Evolutionary conservation across 192 early-diverging fungal genomes (phyloP).

Genomic region (Spinellus fusiger): DNA sequence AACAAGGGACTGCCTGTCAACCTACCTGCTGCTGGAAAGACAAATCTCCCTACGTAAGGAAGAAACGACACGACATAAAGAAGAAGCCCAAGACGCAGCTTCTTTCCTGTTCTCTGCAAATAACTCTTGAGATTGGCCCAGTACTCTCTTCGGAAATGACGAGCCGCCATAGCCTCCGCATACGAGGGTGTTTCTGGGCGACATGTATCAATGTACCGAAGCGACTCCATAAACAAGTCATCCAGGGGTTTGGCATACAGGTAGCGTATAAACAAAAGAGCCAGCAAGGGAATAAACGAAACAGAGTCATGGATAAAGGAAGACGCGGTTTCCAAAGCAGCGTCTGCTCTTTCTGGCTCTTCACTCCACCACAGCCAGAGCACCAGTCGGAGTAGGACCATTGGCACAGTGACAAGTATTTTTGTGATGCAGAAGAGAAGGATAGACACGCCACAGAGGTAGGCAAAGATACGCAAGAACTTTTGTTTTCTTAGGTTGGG

Average conservation of each 20-base stretch:
- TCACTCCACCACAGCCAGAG: conserved; percentile 21
- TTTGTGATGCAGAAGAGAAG: conserved; percentile 36
- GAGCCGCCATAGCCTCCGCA: conserved; percentile 26
- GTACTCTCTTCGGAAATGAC: conserved; percentile 27
- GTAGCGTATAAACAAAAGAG: conserved; percentile 49
- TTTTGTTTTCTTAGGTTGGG: conserved; percentile 38
- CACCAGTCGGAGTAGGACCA: conserved; percentile 31
- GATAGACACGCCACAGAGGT: conserved; percentile 34
- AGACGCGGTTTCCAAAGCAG: neutral
- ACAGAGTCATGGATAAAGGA: conserved; percentile 1
- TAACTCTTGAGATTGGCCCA: conserved; percentile 51
- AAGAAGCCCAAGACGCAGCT: conserved; percentile 31
- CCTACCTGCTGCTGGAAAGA: conserved; percentile 44
- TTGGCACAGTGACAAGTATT: conserved; percentile 38
- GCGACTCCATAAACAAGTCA: conserved; percentile 49
- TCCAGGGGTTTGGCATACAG: conserved; percentile 55
- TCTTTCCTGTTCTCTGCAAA: conserved; percentile 36
- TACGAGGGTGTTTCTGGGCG: conserved; percentile 31
- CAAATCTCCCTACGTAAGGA: conserved; percentile 46
- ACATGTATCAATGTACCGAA: conserved; percentile 35
- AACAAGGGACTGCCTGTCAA: neutral
- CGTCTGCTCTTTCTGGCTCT: conserved; percentile 3
- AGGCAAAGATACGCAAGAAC: conserved; percentile 35
- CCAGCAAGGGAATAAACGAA: conserved; percentile 37
- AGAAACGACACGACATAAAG: conserved; percentile 44